Conservation (phyloP, 345 rosid species). For the Hypericum perforatum region DNA sequence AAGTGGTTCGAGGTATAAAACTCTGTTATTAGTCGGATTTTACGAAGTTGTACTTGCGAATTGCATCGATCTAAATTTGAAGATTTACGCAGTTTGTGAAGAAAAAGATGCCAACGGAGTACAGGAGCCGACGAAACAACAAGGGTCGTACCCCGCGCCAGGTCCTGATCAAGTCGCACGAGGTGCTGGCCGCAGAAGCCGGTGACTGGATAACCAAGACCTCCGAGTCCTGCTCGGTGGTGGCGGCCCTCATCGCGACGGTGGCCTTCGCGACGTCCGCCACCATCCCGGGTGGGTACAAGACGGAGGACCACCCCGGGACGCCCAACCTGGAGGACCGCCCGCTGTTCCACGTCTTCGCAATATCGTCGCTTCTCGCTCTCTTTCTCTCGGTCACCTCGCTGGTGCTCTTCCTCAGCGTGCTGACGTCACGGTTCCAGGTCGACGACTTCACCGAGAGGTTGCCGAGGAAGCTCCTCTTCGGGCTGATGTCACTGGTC, state of each 20-base stretch:
- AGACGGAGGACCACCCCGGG: neutral
- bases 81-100: slow-evolving; percentile 32
- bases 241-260: slow-evolving; percentile 27
- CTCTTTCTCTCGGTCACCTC: slow-evolving; percentile 18
- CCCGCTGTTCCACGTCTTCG: slow-evolving; percentile 8
- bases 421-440: slow-evolving; percentile 17
- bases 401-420: slow-evolving; percentile 13
- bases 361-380: slow-evolving; percentile 18
- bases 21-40: too few species aligned
- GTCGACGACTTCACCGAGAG: slow-evolving; percentile 12
- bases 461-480: slow-evolving; percentile 18
- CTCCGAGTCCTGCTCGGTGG: slow-evolving; percentile 24
- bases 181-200: slow-evolving; percentile 10
- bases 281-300: slow-evolving; percentile 17
- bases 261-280: slow-evolving; percentile 26
- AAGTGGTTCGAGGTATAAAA: slow-evolving; percentile 55
- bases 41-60: neutral
- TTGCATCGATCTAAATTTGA: neutral
- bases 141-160: slow-evolving; percentile 17
- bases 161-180: slow-evolving; percentile 15
- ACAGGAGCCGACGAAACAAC: slow-evolving; percentile 25
- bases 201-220: slow-evolving; percentile 24
- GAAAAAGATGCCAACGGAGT: slow-evolving; percentile 26
- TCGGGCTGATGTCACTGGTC: slow-evolving; percentile 16
- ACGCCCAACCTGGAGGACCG: neutral